Conservation (phyloP, 2,329 filamentous ascomycete genomes). For the Penicillium paneum region DNA sequence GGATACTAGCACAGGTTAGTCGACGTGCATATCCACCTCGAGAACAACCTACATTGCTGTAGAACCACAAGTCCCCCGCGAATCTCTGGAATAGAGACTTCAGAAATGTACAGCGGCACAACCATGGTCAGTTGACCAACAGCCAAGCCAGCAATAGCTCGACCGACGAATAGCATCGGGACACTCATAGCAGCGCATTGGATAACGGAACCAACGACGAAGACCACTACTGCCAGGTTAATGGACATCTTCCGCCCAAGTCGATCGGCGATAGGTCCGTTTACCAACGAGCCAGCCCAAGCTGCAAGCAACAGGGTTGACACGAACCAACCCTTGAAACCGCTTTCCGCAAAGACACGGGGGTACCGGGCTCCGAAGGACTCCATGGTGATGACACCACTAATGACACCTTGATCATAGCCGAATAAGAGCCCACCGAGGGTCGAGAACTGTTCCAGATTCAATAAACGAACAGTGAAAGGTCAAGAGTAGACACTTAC, state of each 20-base stretch:
- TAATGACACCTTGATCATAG: conserved; percentile 52
- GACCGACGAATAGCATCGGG: conserved; percentile 45
- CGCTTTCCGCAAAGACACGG: conserved; percentile 43
- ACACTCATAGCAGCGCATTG: conserved; percentile 45
- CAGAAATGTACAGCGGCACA: conserved; percentile 54
- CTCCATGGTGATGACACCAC: conserved; percentile 49
- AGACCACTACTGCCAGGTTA: conserved; percentile 51
- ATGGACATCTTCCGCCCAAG: conserved; percentile 53
- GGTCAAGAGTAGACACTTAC: conserved; percentile 24
- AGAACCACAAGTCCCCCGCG: conserved; percentile 39
- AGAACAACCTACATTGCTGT: conserved; percentile 33
- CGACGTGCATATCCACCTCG: background rate
- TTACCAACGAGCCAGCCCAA: conserved; percentile 49
- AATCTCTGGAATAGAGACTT: conserved; percentile 45
- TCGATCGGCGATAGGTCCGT: conserved; percentile 51
- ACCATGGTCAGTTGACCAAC: conserved; percentile 47
- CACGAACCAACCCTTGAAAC: conserved; percentile 54
- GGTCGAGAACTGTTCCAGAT: conserved; percentile 35
- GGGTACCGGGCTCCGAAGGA: conserved; percentile 44
- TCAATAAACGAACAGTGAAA: background rate
- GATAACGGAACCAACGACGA: conserved; percentile 50
- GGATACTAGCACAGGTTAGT: conserved; percentile 42
- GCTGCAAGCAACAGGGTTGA: conserved; percentile 50
- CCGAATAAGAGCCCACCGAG: conserved; percentile 48
- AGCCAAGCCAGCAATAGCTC: conserved; percentile 46